Evolutionary conservation across 345 rosid species (phyloP).

Genomic region (Boechera divaricarpa): DNA sequence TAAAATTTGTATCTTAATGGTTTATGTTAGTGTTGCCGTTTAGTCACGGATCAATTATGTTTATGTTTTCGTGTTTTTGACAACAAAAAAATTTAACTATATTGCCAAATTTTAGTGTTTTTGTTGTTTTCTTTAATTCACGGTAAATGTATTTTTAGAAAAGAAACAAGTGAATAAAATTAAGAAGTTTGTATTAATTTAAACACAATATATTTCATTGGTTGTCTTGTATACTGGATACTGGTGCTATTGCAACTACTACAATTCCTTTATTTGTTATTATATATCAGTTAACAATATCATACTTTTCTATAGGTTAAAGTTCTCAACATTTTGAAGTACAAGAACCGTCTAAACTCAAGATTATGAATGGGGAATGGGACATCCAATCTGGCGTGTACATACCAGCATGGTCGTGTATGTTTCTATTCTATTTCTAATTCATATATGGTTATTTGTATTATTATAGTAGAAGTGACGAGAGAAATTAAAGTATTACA

Average conservation of each 20-base stretch:
- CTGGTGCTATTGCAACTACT: constrained; percentile 36
- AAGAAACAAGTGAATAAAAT: not conserved
- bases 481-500: not conserved
- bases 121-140: no score
- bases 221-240: not conserved
- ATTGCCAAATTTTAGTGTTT: no score
- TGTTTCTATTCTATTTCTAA: constrained; percentile 7
- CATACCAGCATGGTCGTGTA: not conserved
- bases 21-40: no score
- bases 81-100: no score
- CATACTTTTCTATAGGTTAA: constrained; percentile 12
- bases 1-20: no score
- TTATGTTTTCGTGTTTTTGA: no score
- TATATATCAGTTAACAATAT: constrained; percentile 18
- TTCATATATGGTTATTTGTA: not conserved
- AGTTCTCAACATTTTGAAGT: constrained; percentile 13
- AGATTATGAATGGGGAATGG: constrained; percentile 24
- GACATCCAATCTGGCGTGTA: constrained; percentile 5
- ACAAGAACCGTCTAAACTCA: constrained; percentile 20
- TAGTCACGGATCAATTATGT: no score
- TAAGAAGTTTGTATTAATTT: not conserved
- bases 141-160: not conserved
- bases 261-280: not conserved
- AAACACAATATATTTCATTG: no score
- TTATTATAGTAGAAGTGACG: constrained; percentile 4